Evolutionary conservation across 768 basidiomycete species (phyloP).

Genomic region (Floccularia luteovirens): DNA sequence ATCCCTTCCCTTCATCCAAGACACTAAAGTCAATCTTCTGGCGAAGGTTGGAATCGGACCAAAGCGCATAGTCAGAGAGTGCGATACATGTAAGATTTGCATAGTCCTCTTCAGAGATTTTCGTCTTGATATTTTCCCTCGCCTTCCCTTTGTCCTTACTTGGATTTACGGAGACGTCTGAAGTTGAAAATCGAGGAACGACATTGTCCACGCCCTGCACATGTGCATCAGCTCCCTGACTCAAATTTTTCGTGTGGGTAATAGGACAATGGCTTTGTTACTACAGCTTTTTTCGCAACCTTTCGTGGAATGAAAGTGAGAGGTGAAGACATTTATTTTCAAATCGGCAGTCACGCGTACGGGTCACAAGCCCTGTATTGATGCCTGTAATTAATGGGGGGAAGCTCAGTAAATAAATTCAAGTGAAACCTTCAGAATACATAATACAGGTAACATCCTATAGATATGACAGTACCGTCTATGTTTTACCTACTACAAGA

Average conservation of each 20-base stretch:
- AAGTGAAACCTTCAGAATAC: too few relatives aligned
- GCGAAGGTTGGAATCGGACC: conserved; percentile 51
- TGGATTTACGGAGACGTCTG: neutral
- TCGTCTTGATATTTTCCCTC: conserved; percentile 4
- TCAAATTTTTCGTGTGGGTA: neutral
- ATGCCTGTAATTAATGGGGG: too few relatives aligned
- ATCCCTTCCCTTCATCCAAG: conserved; percentile 16
- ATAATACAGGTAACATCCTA: too few relatives aligned
- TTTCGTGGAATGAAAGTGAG: conserved; percentile 1
- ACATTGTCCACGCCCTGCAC: neutral
- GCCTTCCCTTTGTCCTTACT: conserved; percentile 9
- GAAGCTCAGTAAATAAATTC: too few relatives aligned
- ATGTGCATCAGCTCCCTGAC: neutral
- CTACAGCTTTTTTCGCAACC: neutral
- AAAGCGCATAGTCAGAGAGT: conserved; percentile 65
- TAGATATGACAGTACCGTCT: too few relatives aligned
- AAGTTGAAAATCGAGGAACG: neutral
- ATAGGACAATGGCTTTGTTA: neutral
- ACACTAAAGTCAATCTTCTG: conserved; percentile 31
- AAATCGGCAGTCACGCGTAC: too few relatives aligned
- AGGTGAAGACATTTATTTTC: too few relatives aligned
- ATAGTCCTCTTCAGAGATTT: conserved; percentile 32
- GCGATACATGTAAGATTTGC: conserved; percentile 46
- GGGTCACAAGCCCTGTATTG: too few relatives aligned
- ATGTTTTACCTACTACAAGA: too few relatives aligned